These are phyloP conservation scores for Globisporangium sylvaticum DNA, from an alignment of 352 stramenopile genomes.

Conservation along the genomic window DNA sequence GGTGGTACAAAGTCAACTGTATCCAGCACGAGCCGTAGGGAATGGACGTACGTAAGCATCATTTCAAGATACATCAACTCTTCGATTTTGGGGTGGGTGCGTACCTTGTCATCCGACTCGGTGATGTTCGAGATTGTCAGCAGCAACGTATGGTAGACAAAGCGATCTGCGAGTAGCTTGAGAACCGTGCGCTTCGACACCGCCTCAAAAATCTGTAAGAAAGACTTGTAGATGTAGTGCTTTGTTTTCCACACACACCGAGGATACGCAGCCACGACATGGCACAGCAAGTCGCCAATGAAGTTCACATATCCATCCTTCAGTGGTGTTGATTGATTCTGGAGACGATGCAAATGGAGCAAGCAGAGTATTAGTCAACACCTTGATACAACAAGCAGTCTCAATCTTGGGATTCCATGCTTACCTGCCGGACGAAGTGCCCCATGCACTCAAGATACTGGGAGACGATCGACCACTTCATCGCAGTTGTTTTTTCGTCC, in stretches of 20 bases:
- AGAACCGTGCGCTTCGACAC: conserved; percentile 32
- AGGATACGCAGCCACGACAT: conserved; percentile 60
- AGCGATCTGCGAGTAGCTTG: conserved; percentile 40
- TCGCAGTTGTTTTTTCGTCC: conserved; percentile 40
- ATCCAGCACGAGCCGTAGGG: not conserved
- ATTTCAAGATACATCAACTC: not conserved
- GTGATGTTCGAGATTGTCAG: conserved; percentile 67
- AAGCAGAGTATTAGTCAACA: not conserved
- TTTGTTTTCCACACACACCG: conserved; percentile 64
- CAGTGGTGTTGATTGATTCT: conserved; percentile 26
- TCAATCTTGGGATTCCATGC: not conserved
- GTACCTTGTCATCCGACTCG: conserved; percentile 23
- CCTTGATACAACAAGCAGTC: not conserved
- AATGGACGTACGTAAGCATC: not conserved
- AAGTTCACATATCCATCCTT: conserved; percentile 51
- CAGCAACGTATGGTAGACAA: conserved; percentile 58
- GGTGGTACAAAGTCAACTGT: conserved; percentile 63
- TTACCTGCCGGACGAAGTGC: conserved; percentile 54
- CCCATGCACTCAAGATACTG: conserved; percentile 56
- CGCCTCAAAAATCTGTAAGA: conserved; percentile 40
- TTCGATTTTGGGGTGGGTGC: not conserved
- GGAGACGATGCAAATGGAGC: not conserved
- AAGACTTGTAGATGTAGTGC: conserved; percentile 43
- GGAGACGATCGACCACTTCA: conserved; percentile 55
- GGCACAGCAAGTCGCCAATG: conserved; percentile 50